A percentile compares a stretch with the other conserved stretches of the same genome.
Evolutionary conservation across 495 filamentous ascomycete species (phyloP).

Genomic region (Tricharina praecox): DNA sequence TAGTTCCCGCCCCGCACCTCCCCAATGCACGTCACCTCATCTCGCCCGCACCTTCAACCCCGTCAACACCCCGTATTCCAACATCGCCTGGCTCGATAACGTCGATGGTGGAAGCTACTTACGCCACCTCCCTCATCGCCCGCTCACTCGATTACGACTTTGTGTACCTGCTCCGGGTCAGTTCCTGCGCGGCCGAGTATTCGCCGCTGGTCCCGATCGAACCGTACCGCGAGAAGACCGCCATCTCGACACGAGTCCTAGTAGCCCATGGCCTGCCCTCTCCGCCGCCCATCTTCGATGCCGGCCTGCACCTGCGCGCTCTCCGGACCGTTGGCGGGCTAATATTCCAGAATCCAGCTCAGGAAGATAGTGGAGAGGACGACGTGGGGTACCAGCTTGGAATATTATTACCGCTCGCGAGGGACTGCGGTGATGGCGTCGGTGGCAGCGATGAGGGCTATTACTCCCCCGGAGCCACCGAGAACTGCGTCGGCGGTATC

Average conservation of each 20-base stretch:
- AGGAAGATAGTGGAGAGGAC: conserved; percentile 15
- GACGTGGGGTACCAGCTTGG: conserved; percentile 25
- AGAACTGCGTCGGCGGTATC: conserved; percentile 17
- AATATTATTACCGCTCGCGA: conserved; percentile 23
- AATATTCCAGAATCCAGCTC: conserved; percentile 23
- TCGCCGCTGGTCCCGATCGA: neutral
- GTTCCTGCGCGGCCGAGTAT: conserved; percentile 3
- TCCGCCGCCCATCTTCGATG: conserved; percentile 25
- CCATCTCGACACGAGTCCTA: conserved; percentile 24
- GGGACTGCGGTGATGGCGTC: conserved; percentile 9
- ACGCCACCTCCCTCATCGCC: conserved; percentile 28
- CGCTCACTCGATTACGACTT: conserved; percentile 26
- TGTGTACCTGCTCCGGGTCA: conserved; percentile 26
- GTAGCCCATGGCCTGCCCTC: conserved; percentile 26
- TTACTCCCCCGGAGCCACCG: too few relatives aligned
- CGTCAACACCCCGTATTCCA: conserved; percentile 4
- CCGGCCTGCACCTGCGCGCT: conserved; percentile 23
- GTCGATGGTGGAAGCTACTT: conserved; percentile 23
- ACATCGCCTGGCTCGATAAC: conserved; percentile 21
- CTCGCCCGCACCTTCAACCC: conserved; percentile 7
- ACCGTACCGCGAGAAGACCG: conserved; percentile 4
- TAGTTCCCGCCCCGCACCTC: neutral
- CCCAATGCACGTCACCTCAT: neutral
- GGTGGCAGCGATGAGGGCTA: conserved; percentile 8
- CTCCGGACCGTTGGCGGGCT: conserved; percentile 25